phyloP scores from a whole-genome alignment of 176 grass and related monocot genomes.

The Lolium multiflorum region DNA sequence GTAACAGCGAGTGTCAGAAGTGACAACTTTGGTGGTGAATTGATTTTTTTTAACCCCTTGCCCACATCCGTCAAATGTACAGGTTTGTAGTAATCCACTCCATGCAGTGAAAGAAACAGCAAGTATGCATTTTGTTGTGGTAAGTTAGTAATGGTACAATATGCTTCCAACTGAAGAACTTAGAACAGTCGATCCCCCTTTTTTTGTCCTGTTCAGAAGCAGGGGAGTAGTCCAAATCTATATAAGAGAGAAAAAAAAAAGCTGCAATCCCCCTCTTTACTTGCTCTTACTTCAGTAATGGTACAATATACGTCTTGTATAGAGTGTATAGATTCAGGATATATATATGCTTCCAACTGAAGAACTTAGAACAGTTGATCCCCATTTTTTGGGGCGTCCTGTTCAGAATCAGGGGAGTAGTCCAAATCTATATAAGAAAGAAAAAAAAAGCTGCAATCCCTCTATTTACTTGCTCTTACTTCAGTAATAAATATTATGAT shows the following conservation, averaged over 20 bases:
- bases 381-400: not conserved
- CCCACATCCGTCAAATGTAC: too few relatives aligned
- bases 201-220: not conserved
- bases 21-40: not conserved
- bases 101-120: not conserved
- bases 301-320: too few relatives aligned
- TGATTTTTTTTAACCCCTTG: not conserved
- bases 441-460: not conserved
- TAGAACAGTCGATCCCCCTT: not conserved
- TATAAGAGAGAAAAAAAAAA: not conserved
- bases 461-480: slow-evolving; percentile 5
- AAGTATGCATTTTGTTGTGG: not conserved
- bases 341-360: not conserved
- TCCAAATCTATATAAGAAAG: not conserved
- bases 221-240: not conserved
- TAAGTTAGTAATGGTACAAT: not conserved
- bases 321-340: too few relatives aligned
- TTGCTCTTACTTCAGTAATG: not conserved
- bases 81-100: not conserved
- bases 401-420: not conserved
- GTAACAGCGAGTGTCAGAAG: slow-evolving; percentile 11
- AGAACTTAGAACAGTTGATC: not conserved
- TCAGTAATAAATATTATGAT: not conserved
- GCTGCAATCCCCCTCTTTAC: not conserved
- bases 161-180: not conserved